Percentiles rank a stretch among this genome's conserved stretches.
Conservation (phyloP, 768 basidiomycete species). For the Coprinellus micaceus region DNA sequence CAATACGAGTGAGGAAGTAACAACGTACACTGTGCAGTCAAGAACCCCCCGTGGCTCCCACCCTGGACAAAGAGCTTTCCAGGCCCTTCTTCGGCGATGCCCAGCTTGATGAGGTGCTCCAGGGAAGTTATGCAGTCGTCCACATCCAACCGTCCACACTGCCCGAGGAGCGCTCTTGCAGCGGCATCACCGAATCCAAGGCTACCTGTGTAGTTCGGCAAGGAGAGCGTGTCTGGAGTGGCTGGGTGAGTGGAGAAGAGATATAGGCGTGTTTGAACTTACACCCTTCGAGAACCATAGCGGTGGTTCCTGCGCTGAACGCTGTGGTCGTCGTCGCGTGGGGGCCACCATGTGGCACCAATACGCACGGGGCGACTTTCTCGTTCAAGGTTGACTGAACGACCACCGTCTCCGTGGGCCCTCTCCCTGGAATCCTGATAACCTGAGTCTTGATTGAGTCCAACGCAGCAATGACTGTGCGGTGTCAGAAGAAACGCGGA, state of each 20-base stretch:
- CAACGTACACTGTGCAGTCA: slow-evolving; percentile 52
- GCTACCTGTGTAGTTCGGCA: slow-evolving; percentile 68
- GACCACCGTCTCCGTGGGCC: slow-evolving; percentile 54
- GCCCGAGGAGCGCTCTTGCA: slow-evolving; percentile 51
- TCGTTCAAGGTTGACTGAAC: slow-evolving; percentile 31
- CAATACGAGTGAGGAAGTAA: too few species aligned
- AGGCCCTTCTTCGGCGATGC: slow-evolving; percentile 43
- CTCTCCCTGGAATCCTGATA: slow-evolving; percentile 46
- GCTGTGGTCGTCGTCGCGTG: slow-evolving; percentile 46
- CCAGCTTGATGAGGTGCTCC: slow-evolving; percentile 45
- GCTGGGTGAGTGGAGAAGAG: not conserved
- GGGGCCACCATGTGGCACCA: slow-evolving; percentile 61
- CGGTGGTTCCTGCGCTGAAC: slow-evolving; percentile 41
- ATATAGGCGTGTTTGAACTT: slow-evolving; percentile 18
- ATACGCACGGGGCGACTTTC: slow-evolving; percentile 42
- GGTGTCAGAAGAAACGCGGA: too few species aligned
- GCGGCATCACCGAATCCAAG: slow-evolving; percentile 62
- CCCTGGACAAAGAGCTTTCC: slow-evolving; percentile 57
- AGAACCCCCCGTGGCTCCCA: slow-evolving; percentile 71
- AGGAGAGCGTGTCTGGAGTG: slow-evolving; percentile 49
- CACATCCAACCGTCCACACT: slow-evolving; percentile 64
- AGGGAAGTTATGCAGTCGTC: slow-evolving; percentile 58
- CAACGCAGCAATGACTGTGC: too few species aligned
- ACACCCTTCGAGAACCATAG: slow-evolving; percentile 62
- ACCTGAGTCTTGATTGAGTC: slow-evolving; percentile 38